Conservation (phyloP, 2,329 filamentous ascomycete genomes). For the Aspergillus persii region DNA sequence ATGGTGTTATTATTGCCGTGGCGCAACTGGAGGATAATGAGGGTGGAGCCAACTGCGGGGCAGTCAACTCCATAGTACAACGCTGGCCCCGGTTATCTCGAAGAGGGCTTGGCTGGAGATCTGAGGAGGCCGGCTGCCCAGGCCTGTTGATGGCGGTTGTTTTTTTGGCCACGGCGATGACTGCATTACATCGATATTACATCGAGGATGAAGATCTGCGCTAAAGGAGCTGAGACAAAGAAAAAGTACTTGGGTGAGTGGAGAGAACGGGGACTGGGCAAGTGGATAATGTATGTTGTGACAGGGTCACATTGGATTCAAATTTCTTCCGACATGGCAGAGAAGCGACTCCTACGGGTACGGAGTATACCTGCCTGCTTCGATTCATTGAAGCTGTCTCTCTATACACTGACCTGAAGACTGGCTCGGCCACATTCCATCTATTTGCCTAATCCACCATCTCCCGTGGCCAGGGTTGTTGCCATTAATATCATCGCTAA, state of each 20-base stretch:
- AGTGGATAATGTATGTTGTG: too few relatives aligned
- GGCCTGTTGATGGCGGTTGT: neutral
- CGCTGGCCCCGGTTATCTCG: neutral
- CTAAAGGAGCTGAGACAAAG: neutral
- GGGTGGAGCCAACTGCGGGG: conserved; percentile 9
- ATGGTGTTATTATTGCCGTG: neutral
- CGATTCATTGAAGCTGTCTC: neutral
- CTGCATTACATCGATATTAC: conserved; percentile 5
- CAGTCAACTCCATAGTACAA: conserved; percentile 1
- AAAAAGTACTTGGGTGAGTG: neutral
- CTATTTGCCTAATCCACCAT: neutral
- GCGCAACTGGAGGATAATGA: neutral
- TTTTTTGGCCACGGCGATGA: neutral
- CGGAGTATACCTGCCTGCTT: neutral
- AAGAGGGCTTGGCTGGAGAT: neutral
- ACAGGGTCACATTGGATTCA: neutral
- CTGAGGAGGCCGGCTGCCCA: neutral
- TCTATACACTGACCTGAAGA: neutral
- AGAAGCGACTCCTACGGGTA: neutral
- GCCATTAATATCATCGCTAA: conserved; percentile 7
- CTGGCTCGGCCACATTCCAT: neutral
- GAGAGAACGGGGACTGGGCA: neutral
- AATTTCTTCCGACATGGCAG: neutral
- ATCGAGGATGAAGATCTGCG: neutral
- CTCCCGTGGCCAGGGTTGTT: conserved; percentile 7